Evolutionary conservation across 2,329 filamentous ascomycete species (phyloP).

Genomic region (Nemania diffusa): DNA sequence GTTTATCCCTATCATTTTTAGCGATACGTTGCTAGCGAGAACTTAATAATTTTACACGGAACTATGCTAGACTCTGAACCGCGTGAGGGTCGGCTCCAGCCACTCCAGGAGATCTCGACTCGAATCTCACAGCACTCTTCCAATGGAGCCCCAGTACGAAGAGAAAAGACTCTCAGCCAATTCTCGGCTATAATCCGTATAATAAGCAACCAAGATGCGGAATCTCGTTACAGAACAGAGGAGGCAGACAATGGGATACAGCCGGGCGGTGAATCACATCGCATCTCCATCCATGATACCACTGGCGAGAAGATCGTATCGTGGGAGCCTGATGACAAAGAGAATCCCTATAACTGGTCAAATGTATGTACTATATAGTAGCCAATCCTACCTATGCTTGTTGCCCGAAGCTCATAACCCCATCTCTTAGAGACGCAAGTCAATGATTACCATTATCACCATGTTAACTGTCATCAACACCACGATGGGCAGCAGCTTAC

Average conservation of each 20-base stretch:
- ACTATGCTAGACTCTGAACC: constrained; percentile 25
- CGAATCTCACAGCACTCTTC: constrained; percentile 25
- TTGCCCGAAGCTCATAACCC: constrained; percentile 1
- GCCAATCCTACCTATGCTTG: neutral
- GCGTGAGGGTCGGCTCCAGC: neutral
- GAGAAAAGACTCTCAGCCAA: constrained; percentile 22
- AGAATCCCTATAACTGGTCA: constrained; percentile 66
- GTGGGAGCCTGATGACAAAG: constrained; percentile 60
- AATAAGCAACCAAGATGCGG: constrained; percentile 56
- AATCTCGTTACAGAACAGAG: constrained; percentile 55
- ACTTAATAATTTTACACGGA: neutral
- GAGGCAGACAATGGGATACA: constrained; percentile 51
- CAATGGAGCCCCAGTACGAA: neutral
- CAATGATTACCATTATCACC: constrained; percentile 62
- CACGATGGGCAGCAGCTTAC: constrained; percentile 72
- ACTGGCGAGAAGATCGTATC: constrained; percentile 52
- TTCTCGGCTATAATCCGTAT: constrained; percentile 42
- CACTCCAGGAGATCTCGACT: constrained; percentile 16
- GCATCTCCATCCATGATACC: constrained; percentile 35
- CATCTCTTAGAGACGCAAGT: constrained; percentile 60
- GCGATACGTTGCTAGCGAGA: neutral
- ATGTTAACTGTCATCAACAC: constrained; percentile 73
- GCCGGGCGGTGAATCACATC: constrained; percentile 25
- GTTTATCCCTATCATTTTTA: neutral
- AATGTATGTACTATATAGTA: constrained; percentile 41